Evolutionary conservation across 176 grass and related monocot genomes (phyloP), one percentile per base, ranked within the genome.

Genomic region (Rhipidocladum racemiflorum): DNA sequence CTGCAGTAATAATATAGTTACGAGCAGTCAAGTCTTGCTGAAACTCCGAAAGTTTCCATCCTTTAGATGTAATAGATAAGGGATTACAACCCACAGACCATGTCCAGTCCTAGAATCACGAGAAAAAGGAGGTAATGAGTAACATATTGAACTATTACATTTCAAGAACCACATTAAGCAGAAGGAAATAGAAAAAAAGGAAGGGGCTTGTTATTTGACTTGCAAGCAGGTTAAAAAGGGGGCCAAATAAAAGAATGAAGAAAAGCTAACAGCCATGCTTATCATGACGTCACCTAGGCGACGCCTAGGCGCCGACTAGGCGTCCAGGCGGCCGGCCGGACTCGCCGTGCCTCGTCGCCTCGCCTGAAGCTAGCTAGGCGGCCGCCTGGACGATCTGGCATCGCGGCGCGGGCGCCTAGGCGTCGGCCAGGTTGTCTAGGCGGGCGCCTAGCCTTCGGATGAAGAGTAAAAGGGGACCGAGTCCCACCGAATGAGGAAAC

Each of bases 51-150:
- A 98, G 82, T 45, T 68, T 85, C 90, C 90, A 95, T 21, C 89
- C 92, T 83, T 90, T 64, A 84, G 92, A 95, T 75, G 89, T 95
- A 54, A 95, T 79, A 39, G 92, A 93, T 70, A 93, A 78, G 21
- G 96, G 92, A 53, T 91, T 95, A 82, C 96, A 95, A 43, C 96
- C 96, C 84, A 95, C 93, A 76, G 92, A 99, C 96, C 92, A 99
- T 61, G 87, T 95, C 96, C 96, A 95, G 57, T 99, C 92, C 91
- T 95, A 84, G 15, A 74, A 83, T 29, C 57, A 69, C 18, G 20
- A 74, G 62, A 72, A 70, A 57, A 83, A 39, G 44, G 72, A 78
- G 16, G 27, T 18, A 50, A 64, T 46, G 21, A 67, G 28, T 68
- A 59, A 55, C 32, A 83, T 45, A 72, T 61, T 57, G 45, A 40